A percentile compares a stretch with the other conserved stretches of the same genome.
Evolutionary conservation across 228 moss, liverwort and hornwort species (phyloP).

Genomic region (Sphagnum magellanicum): DNA sequence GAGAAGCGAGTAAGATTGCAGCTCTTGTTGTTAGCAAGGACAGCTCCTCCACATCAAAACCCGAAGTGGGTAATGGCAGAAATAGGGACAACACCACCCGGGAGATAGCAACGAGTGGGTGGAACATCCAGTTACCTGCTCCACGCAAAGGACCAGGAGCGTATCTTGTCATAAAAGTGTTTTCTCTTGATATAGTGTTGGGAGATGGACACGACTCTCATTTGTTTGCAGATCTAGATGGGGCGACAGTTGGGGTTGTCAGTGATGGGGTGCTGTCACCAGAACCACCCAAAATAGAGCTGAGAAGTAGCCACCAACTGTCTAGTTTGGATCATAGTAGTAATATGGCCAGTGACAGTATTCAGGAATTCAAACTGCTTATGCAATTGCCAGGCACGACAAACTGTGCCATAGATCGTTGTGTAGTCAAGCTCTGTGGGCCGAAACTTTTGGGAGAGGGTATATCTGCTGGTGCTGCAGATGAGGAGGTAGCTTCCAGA

Average conservation of each 20-base stretch:
- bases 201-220: constrained; percentile 65
- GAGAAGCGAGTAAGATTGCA: constrained; percentile 4
- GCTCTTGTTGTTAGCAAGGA: constrained; percentile 5
- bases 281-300: background rate
- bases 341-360: constrained; percentile 1
- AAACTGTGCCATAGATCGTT: constrained; percentile 44
- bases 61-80: too few species aligned
- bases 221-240: constrained; percentile 29
- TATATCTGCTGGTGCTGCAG: background rate
- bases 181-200: constrained; percentile 37
- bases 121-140: background rate
- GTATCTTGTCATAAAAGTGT: constrained; percentile 14
- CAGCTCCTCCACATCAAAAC: too few species aligned
- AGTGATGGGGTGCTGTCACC: constrained; percentile 13
- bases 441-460: constrained; percentile 31
- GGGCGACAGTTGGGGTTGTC: constrained; percentile 41
- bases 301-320: constrained; percentile 25
- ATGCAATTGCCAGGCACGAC: constrained; percentile 29
- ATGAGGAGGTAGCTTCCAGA: constrained; percentile 19
- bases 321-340: constrained; percentile 31
- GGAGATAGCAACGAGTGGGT: constrained; percentile 8
- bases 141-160: constrained; percentile 21
- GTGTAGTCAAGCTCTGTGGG: constrained; percentile 29
- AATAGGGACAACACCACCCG: background rate
- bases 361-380: constrained; percentile 32